Conservation (phyloP, 2,329 filamentous ascomycete genomes). For the Talaromyces albobiverticillius region DNA sequence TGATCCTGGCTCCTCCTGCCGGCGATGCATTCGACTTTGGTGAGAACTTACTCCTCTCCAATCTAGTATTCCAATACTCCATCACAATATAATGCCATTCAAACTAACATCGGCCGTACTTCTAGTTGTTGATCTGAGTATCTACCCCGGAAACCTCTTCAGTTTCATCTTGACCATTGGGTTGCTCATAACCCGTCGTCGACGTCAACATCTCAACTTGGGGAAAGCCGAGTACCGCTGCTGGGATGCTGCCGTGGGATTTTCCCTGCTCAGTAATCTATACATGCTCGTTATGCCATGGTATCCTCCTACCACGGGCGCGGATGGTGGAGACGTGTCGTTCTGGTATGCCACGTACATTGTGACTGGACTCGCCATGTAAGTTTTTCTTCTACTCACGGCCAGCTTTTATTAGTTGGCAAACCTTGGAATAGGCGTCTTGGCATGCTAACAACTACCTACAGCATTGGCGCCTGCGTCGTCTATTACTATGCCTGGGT, state of each 20-base stretch:
- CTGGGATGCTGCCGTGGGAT: conserved; percentile 57
- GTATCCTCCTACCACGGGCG: conserved; percentile 63
- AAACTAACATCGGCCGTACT: neutral
- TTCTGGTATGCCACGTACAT: conserved; percentile 73
- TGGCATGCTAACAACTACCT: neutral
- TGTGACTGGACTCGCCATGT: conserved; percentile 64
- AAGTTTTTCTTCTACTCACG: conserved; percentile 33
- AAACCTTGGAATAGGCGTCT: neutral
- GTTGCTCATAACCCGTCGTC: neutral
- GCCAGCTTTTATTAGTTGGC: neutral
- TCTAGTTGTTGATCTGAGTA: conserved; percentile 56
- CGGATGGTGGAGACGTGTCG: conserved; percentile 61
- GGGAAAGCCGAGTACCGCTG: conserved; percentile 52
- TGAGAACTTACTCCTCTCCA: neutral
- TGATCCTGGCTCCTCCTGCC: conserved; percentile 60
- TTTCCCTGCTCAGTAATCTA: conserved; percentile 58
- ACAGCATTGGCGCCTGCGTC: conserved; percentile 51
- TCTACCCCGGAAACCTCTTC: conserved; percentile 61
- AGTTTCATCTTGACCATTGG: conserved; percentile 50
- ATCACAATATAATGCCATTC: neutral
- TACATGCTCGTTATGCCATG: conserved; percentile 68
- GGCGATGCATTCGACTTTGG: conserved; percentile 64
- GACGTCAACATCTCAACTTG: neutral
- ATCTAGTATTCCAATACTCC: conserved; percentile 25
- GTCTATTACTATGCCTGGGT: conserved; percentile 62